Base-by-base conservation (phyloP, 225 moss, liverwort and hornwort genomes). In the Physcomitrium patens region DNA sequence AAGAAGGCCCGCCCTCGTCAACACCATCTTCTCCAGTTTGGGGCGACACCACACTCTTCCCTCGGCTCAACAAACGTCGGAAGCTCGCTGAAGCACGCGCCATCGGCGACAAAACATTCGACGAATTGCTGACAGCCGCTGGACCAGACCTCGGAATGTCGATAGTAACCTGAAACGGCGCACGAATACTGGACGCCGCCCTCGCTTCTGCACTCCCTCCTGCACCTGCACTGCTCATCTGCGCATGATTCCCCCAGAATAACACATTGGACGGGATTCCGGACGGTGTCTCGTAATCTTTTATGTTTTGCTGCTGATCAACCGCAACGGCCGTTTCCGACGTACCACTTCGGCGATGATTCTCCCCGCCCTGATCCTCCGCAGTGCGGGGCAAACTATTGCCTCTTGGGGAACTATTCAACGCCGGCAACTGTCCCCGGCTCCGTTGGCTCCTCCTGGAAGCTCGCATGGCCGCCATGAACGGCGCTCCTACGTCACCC, bases 1-100 rank as follows among this genome's bases (percentile, higher is more conserved):
- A 76, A 15, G 85, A 78, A 20, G 77, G 48, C 1, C 77, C 75
- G 23, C 22, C 68, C 15, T 77, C 86, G 37, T 74, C 77, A 3
- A 15, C 9, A 11, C 45, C 72, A 14, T 63, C 63, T 22, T 14
- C 8, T 12, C 63, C 52, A 24, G 58, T 48, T 26, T 75, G 86
- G 19, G 83, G 86, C 3, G 86, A 8, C 41, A 80, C 86, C 10
- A 68, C 82, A 14, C 58, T 77, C 80, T 85, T 87, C 7, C 85
- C 85, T 42, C 87, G 82, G 60, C 87, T 90, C 63, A 90, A 57
- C 50, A 85, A 37, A 8, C 89, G 59, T 18, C 87, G 75, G 24
- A 90, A 86, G 64, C 87, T 87, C 17, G 82, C 83, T 5, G 87
- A 84, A n/a, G 86, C 83, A 13, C 89, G 82, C 64, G 80, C 78